These are phyloP conservation scores for Borovskyia barvae DNA, from an alignment of 208 protist genomes.

Conservation along the genomic window DNA sequence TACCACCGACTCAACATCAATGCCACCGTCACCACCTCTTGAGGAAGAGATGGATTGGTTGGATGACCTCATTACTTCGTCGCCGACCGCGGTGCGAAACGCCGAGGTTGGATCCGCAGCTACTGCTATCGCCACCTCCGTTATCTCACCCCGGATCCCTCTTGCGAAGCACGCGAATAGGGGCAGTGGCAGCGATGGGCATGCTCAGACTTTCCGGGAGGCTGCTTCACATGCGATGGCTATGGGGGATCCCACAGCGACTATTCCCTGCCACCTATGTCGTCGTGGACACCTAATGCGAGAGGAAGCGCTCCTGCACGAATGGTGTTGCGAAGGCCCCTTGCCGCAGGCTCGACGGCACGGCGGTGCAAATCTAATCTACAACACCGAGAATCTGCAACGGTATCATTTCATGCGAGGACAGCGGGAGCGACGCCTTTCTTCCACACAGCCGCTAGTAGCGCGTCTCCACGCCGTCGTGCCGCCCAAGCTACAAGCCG, in stretches of 20 bases:
- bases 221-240: no score
- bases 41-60: conserved; percentile 16
- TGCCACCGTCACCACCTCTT: not conserved
- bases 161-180: no score
- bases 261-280: conserved; percentile 65
- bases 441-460: conserved; percentile 37
- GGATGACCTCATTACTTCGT: conserved; percentile 7
- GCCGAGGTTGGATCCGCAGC: not conserved
- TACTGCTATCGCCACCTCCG: not conserved
- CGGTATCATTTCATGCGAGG: conserved; percentile 72
- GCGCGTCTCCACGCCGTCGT: conserved; percentile 17
- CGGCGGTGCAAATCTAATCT: conserved; percentile 24
- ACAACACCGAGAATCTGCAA: conserved; percentile 57
- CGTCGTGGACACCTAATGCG: conserved; percentile 36
- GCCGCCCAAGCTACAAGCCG: not conserved
- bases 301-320: conserved; percentile 50
- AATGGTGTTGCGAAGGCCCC: conserved; percentile 82
- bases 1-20: no score
- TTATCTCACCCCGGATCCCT: no score
- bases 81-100: conserved; percentile 9
- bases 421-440: conserved; percentile 38
- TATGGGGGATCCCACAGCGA: no score
- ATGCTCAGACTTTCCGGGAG: no score
- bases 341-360: conserved; percentile 27
- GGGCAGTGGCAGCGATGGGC: no score